Evolutionary conservation across 2,329 filamentous ascomycete species (phyloP).

Genomic region (Venturia aucupariae): DNA sequence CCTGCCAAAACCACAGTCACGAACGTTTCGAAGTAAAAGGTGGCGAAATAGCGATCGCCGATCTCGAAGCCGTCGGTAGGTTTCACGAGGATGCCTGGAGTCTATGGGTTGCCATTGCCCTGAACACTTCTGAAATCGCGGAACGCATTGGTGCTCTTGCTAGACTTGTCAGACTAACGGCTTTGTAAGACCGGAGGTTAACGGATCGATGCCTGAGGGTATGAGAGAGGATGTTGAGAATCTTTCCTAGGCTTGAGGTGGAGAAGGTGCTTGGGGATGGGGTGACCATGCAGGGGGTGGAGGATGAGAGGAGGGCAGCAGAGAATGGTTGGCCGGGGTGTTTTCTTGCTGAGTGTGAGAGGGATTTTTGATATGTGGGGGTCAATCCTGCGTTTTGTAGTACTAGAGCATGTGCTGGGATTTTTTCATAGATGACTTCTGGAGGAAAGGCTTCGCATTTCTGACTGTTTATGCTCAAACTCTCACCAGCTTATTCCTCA

Average conservation of each 20-base stretch:
- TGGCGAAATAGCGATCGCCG: constrained; percentile 31
- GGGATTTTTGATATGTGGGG: not conserved
- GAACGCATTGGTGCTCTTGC: constrained; percentile 33
- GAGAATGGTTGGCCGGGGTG: constrained; percentile 28
- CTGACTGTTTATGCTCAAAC: too few relatives aligned
- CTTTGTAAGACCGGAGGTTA: constrained; percentile 23
- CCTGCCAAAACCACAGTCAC: constrained; percentile 18
- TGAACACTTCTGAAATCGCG: constrained; percentile 37
- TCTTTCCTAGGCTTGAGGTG: constrained; percentile 26
- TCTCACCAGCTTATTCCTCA: too few relatives aligned
- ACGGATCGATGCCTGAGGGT: constrained; percentile 17
- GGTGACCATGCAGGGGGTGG: constrained; percentile 27
- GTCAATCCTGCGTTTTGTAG: not conserved
- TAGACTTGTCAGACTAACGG: constrained; percentile 28
- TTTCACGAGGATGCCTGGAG: constrained; percentile 25
- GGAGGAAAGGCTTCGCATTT: too few relatives aligned
- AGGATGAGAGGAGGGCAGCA: constrained; percentile 29
- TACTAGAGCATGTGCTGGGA: not conserved
- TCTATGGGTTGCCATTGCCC: constrained; percentile 38
- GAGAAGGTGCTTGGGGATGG: constrained; percentile 37
- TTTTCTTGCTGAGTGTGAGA: constrained; percentile 17
- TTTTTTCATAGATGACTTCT: not conserved
- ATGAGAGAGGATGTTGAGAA: constrained; percentile 19
- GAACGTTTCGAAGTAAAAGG: constrained; percentile 38
- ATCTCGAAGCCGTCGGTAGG: constrained; percentile 23